Evolutionary conservation across 2,329 filamentous ascomycete species (phyloP), one percentile per base, ranked within the genome.

Genomic region (Alternaria sp.): DNA sequence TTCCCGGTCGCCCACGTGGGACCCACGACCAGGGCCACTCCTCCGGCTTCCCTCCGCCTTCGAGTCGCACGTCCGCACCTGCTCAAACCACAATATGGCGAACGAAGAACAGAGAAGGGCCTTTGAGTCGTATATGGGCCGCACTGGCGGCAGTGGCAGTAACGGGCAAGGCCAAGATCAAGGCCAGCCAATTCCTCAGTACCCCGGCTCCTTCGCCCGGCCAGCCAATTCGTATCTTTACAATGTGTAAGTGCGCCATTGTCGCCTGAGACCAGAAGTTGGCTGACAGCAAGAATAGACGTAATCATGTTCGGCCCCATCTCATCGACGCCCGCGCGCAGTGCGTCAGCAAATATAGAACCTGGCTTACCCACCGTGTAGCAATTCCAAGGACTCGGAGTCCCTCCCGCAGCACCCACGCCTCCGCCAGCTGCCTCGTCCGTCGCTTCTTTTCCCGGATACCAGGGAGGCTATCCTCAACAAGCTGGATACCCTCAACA

Each of bases 111-210:
- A 76, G 55, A 62, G 69, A 56, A 71, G 67, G 54, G 75, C 74
- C 7, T 78, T 76, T 61, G 68, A 69, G 40, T 69, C 71, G 54
- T 77, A 75, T 57, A 76, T 78, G 75, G 69, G 74, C 44, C 60
- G 56, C 63, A 66, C 58, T 19, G 63, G 66, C 26, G 49, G 62
- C 17, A 45, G 40, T 19, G 25, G 51, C 32, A 57, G 44, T 52
- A 59, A 28, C 32, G 19, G 25, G 25, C 60, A 59, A 44, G 30
- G 54, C 49, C 57, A 66, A 52, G 30, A 51, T 54, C 61, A 61
- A 59, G 61, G 59, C 52, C 69, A 70, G 59, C 59, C 70, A 56
- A 56, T 67, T 40, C 50, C 68, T 21, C 69, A 72, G 44, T 68
- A 71, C 51, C 62, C 70, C 28, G 69, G 66, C 49, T 64, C 60